phyloP scores from a whole-genome alignment of 1,139 yeast genomes.

The Yamadazyma kanchanaburiensis region DNA sequence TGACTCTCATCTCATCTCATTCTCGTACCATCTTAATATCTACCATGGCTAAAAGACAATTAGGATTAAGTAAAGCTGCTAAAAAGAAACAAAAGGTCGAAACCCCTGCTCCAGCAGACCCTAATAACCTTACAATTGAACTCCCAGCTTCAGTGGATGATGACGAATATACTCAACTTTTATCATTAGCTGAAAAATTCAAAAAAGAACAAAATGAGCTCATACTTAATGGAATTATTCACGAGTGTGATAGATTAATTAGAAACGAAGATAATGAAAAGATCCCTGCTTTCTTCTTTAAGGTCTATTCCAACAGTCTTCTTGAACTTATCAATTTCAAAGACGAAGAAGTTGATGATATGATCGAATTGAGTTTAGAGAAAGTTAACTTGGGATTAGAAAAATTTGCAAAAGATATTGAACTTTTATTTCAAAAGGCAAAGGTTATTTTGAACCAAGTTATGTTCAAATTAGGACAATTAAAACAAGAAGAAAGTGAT shows the following conservation, averaged over 20 bases:
- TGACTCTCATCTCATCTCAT: no score
- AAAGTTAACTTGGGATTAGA: slow-evolving; percentile 62
- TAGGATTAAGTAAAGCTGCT: slow-evolving; percentile 73
- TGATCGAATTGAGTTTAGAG: slow-evolving; percentile 65
- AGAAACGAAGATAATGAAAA: slow-evolving; percentile 35
- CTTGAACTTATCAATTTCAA: slow-evolving; percentile 64
- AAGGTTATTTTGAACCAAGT: slow-evolving; percentile 55
- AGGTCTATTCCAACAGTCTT: slow-evolving; percentile 70
- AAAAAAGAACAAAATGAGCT: slow-evolving; percentile 52
- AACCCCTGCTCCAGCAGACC: slow-evolving; percentile 14
- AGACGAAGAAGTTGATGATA: slow-evolving; percentile 23
- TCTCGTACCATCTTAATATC: not conserved
- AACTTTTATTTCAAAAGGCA: slow-evolving; percentile 52
- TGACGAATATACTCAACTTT: slow-evolving; percentile 72
- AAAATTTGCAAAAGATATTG: slow-evolving; percentile 39
- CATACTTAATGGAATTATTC: slow-evolving; percentile 80
- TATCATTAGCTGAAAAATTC: slow-evolving; percentile 67
- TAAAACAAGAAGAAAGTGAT: slow-evolving; percentile 3
- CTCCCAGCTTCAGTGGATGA: slow-evolving; percentile 59
- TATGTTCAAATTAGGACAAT: slow-evolving; percentile 43
- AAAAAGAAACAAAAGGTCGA: slow-evolving; percentile 33
- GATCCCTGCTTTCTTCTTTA: slow-evolving; percentile 62
- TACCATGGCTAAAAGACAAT: slow-evolving; percentile 68
- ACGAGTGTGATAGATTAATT: slow-evolving; percentile 83
- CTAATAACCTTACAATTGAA: slow-evolving; percentile 61